Percentiles rank a stretch among this genome's conserved stretches.
Evolutionary conservation across 768 basidiomycete genomes (phyloP).

Genomic region (Podaxis sp.): DNA sequence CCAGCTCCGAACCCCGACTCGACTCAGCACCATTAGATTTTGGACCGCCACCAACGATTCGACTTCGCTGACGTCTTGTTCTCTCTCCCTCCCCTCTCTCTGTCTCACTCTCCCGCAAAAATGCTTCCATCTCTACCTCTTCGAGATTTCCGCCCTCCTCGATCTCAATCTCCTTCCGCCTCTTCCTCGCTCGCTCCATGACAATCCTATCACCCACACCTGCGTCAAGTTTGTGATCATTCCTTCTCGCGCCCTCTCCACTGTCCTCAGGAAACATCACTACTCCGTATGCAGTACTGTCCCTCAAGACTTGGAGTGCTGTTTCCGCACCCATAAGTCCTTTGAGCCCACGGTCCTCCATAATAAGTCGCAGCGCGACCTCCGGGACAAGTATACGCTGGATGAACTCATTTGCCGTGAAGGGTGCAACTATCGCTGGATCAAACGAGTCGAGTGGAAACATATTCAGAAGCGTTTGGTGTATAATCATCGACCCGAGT

Average conservation of each 20-base stretch:
- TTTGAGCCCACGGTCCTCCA: constrained; percentile 61
- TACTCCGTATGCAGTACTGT: constrained; percentile 81
- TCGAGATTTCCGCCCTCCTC: constrained; percentile 33
- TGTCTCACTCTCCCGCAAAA: constrained; percentile 7
- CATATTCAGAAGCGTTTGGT: constrained; percentile 71
- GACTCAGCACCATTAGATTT: neutral
- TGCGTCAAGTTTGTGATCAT: constrained; percentile 27
- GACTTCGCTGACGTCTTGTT: neutral
- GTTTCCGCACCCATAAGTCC: constrained; percentile 35
- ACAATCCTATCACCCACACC: constrained; percentile 51
- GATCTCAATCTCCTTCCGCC: constrained; percentile 48
- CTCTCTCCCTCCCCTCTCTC: constrained; percentile 9
- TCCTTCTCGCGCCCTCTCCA: constrained; percentile 33
- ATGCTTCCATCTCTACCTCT: constrained; percentile 12
- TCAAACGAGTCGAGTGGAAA: constrained; percentile 67
- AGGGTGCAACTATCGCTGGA: constrained; percentile 54
- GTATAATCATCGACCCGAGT: constrained; percentile 77
- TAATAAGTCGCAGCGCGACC: constrained; percentile 77
- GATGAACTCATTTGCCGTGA: constrained; percentile 75
- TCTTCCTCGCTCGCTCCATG: constrained; percentile 53
- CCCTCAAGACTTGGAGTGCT: constrained; percentile 63
- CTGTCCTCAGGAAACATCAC: constrained; percentile 79
- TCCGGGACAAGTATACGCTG: constrained; percentile 90
- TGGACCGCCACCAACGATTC: neutral
- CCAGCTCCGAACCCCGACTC: neutral